Evolutionary conservation across 495 filamentous ascomycete genomes (phyloP), one percentile per base, ranked within the genome.

Genomic region (Cladorrhinum samala): DNA sequence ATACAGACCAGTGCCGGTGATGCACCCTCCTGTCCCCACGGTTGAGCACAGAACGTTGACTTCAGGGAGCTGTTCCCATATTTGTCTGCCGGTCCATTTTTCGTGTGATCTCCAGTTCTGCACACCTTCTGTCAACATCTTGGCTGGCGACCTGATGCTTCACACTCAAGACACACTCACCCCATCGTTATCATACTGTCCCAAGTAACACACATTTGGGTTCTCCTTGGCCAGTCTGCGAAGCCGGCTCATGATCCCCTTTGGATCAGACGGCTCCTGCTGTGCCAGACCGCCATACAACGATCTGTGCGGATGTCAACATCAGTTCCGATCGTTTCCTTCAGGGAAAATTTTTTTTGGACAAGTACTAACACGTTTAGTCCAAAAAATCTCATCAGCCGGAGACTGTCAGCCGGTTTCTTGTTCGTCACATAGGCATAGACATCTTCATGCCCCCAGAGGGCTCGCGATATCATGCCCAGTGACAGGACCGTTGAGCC

Each of bases 401-500:
- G 69, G 48, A 85, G 57, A 46, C 78, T 79, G 9, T 77, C 74
- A 8, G 70, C 63, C 48, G 70, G 73, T 16, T 77, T 83, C 67
- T 83, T 85, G 61, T 85, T 85, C 54, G 73, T 82, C 25, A 83
- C 57, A 54, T 74, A 83, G 1, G 82, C 82, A 21, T 74, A 63
- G 2, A 76, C 76, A 56, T 83, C 77, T 0, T 76, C 41, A 16
- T 80, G 68, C 0, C 70, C 76, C 49, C 80, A 75, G 61, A 78
- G 68, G 20, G 77, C 76, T 27, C 81, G 68, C 1, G 78, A 72
- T 18, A 79, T 63, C 59, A 85, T 75, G 6, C 77, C 74, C 70
- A 85, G 73, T 0, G 81, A 83, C 40, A 83, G 72, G 9, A 83
- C 77, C 0, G 81, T 85, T 8, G 81, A 83, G 2, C 82, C 81